Evolutionary conservation across 108 stramenopile species (phyloP), one percentile per base, ranked within the genome.

Genomic region (Nitzschia sp.): DNA sequence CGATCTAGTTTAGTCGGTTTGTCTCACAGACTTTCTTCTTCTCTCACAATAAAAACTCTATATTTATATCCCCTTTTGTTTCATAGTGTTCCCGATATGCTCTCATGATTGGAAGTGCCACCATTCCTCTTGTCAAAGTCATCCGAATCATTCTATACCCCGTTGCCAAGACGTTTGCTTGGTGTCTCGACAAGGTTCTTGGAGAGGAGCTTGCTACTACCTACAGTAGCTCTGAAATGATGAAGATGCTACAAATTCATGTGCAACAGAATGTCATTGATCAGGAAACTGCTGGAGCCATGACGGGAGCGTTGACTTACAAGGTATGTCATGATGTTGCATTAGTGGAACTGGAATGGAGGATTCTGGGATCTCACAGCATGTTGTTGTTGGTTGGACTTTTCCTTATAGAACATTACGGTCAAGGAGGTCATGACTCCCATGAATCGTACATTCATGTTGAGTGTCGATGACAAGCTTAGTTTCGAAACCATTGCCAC

Each of bases 351-450:
- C n/a, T n/a, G 12, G 5, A 20, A 56, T 3, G 7, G 46, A 48
- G 17, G 6, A 15, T 48, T 48, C 46, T 48, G 5, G 2, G 17
- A 6, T 48, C 46, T 48, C 46, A 48, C 29, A n/a, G n/a, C n/a
- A 34, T 5, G 29, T 34, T 34, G 29, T 1, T 1, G 29, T 34
- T 1, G 1, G 29, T 1, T 34, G 29, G 29, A 1, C 6, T 19
- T 58, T 24, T 39, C n/a, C n/a, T n/a, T 3, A 39, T 39, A 58
- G 77, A 77, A 83, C 37, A 86, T 89, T 46, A 46, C 62, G 5
- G 99, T 98, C 20, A 64, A 70, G 29, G 93, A 97, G 44, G 97
- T 92, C 39, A 98, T 98, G 97, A 99, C 98, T 55, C 87, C 89
- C 8, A 69, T 95, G 26, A 80, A 86, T 21, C 85, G 94, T 41